phyloP scores from a whole-genome alignment of 2,329 filamentous ascomycete species.

The Hymenoscyphus fructigenus region DNA sequence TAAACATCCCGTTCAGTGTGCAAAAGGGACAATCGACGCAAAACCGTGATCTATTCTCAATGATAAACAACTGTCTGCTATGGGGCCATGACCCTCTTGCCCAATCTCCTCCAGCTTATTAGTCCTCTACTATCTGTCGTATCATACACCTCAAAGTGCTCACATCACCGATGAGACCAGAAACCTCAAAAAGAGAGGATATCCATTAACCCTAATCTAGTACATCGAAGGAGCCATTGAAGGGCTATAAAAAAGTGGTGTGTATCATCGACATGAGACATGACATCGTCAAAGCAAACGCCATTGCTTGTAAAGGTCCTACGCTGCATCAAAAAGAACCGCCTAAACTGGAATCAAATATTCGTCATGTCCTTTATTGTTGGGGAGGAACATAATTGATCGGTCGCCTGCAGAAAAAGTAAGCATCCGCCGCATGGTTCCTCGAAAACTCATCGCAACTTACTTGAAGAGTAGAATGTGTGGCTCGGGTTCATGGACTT shows the following conservation, averaged over 20 bases:
- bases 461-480: slow-evolving; percentile 99
- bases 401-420: slow-evolving; percentile 32
- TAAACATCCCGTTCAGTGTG: not conserved
- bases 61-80: slow-evolving; percentile 4
- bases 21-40: not conserved
- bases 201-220: slow-evolving; percentile 34
- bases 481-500: slow-evolving; percentile 97
- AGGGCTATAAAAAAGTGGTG: slow-evolving; percentile 25
- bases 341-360: slow-evolving; percentile 28
- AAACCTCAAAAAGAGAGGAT: slow-evolving; percentile 23
- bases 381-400: slow-evolving; percentile 28
- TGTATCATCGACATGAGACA: slow-evolving; percentile 35
- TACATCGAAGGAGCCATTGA: slow-evolving; percentile 30
- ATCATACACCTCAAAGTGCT: slow-evolving; percentile 13
- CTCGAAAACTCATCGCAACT: slow-evolving; percentile 37
- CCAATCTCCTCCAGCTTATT: slow-evolving; percentile 1
- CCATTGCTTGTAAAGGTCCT: slow-evolving; percentile 28
- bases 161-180: slow-evolving; percentile 12
- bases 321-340: slow-evolving; percentile 27
- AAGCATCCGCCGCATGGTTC: slow-evolving; percentile 14
- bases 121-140: not conserved
- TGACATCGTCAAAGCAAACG: slow-evolving; percentile 37
- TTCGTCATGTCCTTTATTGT: slow-evolving; percentile 26
- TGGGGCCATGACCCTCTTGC: not conserved
- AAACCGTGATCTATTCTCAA: slow-evolving; percentile 2